Conservation (phyloP, 2,329 filamentous ascomycete genomes). For the Zymoseptoria crescenta region DNA sequence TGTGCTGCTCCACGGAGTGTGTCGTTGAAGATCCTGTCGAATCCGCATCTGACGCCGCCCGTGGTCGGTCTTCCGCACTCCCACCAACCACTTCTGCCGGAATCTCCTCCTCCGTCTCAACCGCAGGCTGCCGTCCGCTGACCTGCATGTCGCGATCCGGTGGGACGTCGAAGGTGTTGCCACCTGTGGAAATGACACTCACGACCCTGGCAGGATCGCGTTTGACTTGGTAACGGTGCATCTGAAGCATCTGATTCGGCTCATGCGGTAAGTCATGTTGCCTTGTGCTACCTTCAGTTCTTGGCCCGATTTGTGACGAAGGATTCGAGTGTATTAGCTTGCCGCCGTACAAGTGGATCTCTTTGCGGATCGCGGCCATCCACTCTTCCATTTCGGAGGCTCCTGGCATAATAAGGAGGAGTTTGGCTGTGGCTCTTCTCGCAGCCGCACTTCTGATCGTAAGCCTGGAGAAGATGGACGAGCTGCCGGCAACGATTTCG, state of each 20-base stretch:
- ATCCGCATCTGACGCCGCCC: slow-evolving; percentile 14
- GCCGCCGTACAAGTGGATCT: slow-evolving; percentile 64
- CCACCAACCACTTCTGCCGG: background rate
- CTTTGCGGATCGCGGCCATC: slow-evolving; percentile 59
- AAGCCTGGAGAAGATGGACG: slow-evolving; percentile 59
- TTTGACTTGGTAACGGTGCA: slow-evolving; percentile 32
- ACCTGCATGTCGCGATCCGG: background rate
- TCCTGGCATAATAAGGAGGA: slow-evolving; percentile 65
- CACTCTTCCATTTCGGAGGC: slow-evolving; percentile 70
- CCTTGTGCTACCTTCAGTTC: slow-evolving; percentile 2
- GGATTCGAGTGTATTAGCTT: slow-evolving; percentile 53
- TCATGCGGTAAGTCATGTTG: slow-evolving; percentile 19
- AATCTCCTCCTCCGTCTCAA: background rate
- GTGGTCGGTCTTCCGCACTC: background rate
- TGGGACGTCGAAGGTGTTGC: background rate
- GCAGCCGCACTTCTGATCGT: slow-evolving; percentile 42
- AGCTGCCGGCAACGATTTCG: slow-evolving; percentile 40
- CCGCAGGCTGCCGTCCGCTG: background rate
- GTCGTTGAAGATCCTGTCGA: slow-evolving; percentile 21
- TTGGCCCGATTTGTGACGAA: slow-evolving; percentile 1
- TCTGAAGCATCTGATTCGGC: slow-evolving; percentile 28
- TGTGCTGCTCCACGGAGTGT: slow-evolving; percentile 21
- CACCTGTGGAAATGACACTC: background rate
- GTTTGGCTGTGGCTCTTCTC: slow-evolving; percentile 45
- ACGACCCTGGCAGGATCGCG: slow-evolving; percentile 25